Base-by-base conservation (phyloP, 768 basidiomycete genomes). In the Mycena amicta region DNA sequence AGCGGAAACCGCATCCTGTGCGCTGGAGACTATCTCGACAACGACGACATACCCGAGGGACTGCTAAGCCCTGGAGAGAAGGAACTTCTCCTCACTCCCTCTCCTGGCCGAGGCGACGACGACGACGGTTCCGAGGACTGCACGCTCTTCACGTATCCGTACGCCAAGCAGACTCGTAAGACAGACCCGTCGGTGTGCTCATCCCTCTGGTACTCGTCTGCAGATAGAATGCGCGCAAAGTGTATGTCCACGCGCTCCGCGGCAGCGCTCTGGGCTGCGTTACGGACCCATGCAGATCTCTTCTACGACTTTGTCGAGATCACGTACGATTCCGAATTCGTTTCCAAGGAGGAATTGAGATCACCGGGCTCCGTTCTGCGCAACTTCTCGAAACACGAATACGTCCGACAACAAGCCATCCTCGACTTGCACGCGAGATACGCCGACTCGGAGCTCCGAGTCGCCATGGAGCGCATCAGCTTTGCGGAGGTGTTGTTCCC, bases 1-100 rank as follows among this genome's bases (percentile, higher is more conserved):
- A 37, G n/a, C 2, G 59, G 59, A 6, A 45, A 61, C 28, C 60
- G 59, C 41, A 25, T 60, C 30, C 26, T 55, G 8, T 60, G 59
- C 43, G 41, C 52, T 16, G 59, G 59, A 1, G 55, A 55, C 26
- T 50, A 56, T 28, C 59, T 54, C 20, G 2, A 31, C 3, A 43
- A 53, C 30, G 45, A 50, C 3, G 59, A 60, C 31, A 45, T 60
- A 1, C 59, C 59, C 4, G 51, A 23, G 5, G 30, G 26, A 4
- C 16, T 60, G 1, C 28, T 60, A 5, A 11, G 5, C 1, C 53
- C 53, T 16, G 33, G 39, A 29, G 59, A 60, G 22, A 37, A 59
- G 5, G 8, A 51, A 29, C 15, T 5, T 4, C 33, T 52, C 12
- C 23, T 39, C 52, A 22, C 31, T 22, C 47, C 27, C 6, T n/a